A percentile compares a stretch with the other conserved stretches of the same genome.
phyloP scores from a whole-genome alignment of 1,284 basidiomycete genomes.

The Trichosporon coremiiforme region DNA sequence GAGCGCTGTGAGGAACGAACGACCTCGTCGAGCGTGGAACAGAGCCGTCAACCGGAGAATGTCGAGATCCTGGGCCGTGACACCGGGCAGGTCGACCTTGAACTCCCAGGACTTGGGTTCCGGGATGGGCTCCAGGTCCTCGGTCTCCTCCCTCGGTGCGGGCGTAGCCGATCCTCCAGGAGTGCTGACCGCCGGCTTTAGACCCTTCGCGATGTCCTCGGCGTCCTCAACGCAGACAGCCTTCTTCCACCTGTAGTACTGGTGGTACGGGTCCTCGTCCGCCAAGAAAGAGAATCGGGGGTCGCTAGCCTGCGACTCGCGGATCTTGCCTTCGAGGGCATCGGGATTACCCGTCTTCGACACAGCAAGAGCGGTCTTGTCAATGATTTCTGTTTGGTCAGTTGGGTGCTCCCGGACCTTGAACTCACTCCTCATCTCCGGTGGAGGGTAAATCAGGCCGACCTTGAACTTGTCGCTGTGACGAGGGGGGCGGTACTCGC shows the following conservation, averaged over 20 bases:
- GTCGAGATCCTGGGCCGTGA: conserved; percentile 89
- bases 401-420: not conserved
- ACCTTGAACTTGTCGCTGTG: conserved; percentile 67
- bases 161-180: conserved; percentile 27
- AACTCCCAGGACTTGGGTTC: conserved; percentile 85
- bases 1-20: conserved; percentile 79
- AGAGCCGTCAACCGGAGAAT: conserved; percentile 90
- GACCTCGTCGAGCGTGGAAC: conserved; percentile 89
- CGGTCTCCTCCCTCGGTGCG: conserved; percentile 24
- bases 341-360: conserved; percentile 85
- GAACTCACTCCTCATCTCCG: conserved; percentile 82
- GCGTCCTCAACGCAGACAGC: conserved; percentile 67
- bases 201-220: conserved; percentile 62
- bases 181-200: conserved; percentile 26
- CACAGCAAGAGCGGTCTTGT: conserved; percentile 92
- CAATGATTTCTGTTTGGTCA: conserved; percentile 75
- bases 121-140: conserved; percentile 59
- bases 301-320: conserved; percentile 89
- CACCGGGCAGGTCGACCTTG: conserved; percentile 82
- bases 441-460: conserved; percentile 86
- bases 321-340: conserved; percentile 92
- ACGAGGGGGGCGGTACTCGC: conserved; percentile 53
- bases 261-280: conserved; percentile 88
- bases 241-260: conserved; percentile 89
- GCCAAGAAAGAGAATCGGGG: conserved; percentile 97